A percentile compares a stretch with the other conserved stretches of the same genome.
phyloP scores from a whole-genome alignment of 495 filamentous ascomycete species.

The Podospora comata region DNA sequence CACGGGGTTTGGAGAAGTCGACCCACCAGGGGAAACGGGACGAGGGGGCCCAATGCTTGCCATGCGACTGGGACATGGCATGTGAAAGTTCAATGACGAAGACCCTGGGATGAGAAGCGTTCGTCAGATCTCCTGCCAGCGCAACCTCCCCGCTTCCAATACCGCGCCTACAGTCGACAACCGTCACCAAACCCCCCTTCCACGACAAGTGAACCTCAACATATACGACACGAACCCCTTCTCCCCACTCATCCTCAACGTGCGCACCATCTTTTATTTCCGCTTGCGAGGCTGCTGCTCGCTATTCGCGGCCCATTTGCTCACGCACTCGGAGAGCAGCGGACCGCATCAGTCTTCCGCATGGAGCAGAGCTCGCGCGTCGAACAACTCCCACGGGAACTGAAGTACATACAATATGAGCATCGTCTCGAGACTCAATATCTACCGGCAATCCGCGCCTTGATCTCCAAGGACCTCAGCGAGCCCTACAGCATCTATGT shows the following conservation, averaged over 20 bases:
- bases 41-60: neutral
- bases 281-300: neutral
- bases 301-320: neutral
- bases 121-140: neutral
- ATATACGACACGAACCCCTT: neutral
- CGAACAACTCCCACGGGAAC: constrained; percentile 46
- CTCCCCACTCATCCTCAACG: neutral
- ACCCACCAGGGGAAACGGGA: neutral
- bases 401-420: constrained; percentile 83
- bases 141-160: neutral
- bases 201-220: neutral
- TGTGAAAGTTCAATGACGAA: neutral
- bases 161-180: neutral
- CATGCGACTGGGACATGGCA: neutral
- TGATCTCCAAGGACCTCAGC: constrained; percentile 96
- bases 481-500: constrained; percentile 99
- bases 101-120: neutral
- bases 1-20: neutral
- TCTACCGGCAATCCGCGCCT: constrained; percentile 79
- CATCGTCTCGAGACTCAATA: constrained; percentile 72
- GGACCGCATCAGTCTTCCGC: neutral
- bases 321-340: neutral
- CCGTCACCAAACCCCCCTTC: neutral
- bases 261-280: neutral
- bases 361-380: constrained; percentile 25